Base-by-base conservation (phyloP, 352 stramenopile genomes). In the Phytophthora chlamydospora region DNA sequence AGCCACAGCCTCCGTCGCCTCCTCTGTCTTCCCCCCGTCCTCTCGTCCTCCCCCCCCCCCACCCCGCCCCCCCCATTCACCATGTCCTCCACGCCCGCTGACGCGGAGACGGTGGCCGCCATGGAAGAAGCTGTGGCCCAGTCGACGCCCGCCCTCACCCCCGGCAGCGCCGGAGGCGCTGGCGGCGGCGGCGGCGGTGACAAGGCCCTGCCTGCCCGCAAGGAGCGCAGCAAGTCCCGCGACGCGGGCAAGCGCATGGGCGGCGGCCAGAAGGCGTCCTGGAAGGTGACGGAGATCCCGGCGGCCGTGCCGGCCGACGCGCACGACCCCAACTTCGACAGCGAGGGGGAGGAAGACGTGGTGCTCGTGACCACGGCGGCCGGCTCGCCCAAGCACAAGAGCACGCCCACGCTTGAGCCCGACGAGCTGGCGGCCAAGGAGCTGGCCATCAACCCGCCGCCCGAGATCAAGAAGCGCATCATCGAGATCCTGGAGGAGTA, bases 311-410 rank as follows among this genome's bases (percentile, higher is more conserved):
- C 71, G 16, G 62, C 84, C 1, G 93, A 98, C 66, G 76, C 90
- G 54, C 71, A 97, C 31, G 96, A 98, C 82, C 96, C 96, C 8
- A 92, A 97, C 44, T 98, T 91, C 58, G 91, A 98, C 66, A 97
- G 92, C 57, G 90, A 98, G 62, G 87, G 71, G 24, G 91, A 97
- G 55, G 80, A 92, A 19, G 93, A 96, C 54, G 85, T 98, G 29
- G 76, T 98, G 44, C 73, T 96, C 5, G 78, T 96, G 14, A 90
- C 83, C 16, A 83, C 75, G 1, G 71, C 59, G 21, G 44, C 41
- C 3, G 60, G 61, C 11, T 83, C 76, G 17, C 76, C 82, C 49
- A 80, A 62, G 44, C 24, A 27, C 24, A 83, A 81, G 43, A 46
- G 73, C 29, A 73, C 73, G 35, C 64, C 74, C 24, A 85, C 69